phyloP scores from a whole-genome alignment of 2,329 filamentous ascomycete species.

The Monilinia fructigena region DNA sequence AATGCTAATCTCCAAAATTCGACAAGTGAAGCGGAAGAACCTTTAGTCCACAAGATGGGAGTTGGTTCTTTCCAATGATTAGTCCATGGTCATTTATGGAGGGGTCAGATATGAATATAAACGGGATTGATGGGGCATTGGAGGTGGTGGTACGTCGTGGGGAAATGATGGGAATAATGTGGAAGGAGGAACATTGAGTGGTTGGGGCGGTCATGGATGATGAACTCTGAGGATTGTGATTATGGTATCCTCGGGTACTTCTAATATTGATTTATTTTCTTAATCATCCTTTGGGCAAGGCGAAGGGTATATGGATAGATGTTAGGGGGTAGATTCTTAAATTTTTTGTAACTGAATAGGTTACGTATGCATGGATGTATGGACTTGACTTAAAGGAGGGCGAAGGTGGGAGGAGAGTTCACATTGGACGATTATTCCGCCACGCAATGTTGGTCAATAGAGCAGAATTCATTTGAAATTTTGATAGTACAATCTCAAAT shows the following conservation, averaged over 20 bases:
- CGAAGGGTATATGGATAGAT: not conserved
- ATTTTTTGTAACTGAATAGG: too few relatives aligned
- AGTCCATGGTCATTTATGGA: slow-evolving; percentile 4
- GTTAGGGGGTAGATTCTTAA: not conserved
- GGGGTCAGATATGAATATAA: not conserved
- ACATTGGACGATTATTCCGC: not conserved
- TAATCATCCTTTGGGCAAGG: not conserved
- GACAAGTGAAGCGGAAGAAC: not conserved
- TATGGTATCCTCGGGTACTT: not conserved
- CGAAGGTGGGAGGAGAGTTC: not conserved
- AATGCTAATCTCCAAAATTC: not conserved
- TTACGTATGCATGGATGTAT: not conserved
- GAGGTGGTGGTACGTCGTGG: not conserved
- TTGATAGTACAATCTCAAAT: too few relatives aligned
- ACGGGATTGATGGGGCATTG: slow-evolving; percentile 2
- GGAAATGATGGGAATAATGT: not conserved
- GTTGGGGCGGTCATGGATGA: not conserved
- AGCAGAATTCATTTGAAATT: too few relatives aligned
- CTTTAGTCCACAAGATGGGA: not conserved
- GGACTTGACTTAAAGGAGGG: not conserved
- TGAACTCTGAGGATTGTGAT: not conserved
- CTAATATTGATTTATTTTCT: not conserved
- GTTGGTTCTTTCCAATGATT: slow-evolving; percentile 10
- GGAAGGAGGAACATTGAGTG: not conserved
- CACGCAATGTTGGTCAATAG: too few relatives aligned